Base-by-base conservation (phyloP, 768 basidiomycete genomes). In the Suillus americanus region DNA sequence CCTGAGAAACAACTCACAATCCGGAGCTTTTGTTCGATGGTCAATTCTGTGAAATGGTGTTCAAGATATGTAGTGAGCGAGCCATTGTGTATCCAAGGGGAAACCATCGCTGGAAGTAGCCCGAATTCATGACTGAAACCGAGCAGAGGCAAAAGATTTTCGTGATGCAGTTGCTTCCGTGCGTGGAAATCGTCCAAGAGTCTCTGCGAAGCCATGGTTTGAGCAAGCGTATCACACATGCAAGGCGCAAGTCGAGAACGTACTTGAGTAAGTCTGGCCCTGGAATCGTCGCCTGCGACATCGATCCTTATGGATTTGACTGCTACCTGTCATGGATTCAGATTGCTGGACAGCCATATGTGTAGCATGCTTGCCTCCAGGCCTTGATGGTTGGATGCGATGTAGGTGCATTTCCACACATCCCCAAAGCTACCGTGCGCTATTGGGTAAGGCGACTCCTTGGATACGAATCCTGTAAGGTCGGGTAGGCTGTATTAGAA, bases 71-170 rank as follows among this genome's bases (percentile, higher is more conserved):
- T 65, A 3, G 64, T 70, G 6, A 78, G 59, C 2, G 68, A 68
- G 28, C 77, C 78, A 9, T 72, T 72, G 59, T 74, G 74, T 12
- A 74, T 30, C 77, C 77, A 78, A 3, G 75, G 77, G 51, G 72
- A 75, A 43, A 79, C 74, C 74, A 78, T 71, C 5, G 77, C 74
- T 3, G 69, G 68, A 38, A 74, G 69, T 46, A 54, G 64, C 25
- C 78, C 75, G 54, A 79, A 78, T 41, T 71, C 75, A 5, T 66
- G 63, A 13, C 64, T 72, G 53, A 72, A 66, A 2, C 76, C 76
- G 63, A 68, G 72, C 2, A 78, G 66, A 35, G 72, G 75, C 13
- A 76, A 40, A 8, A 78, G 66, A 56, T 71, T 68, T 7, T 69
- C 65, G 41, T 78, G 78, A 14, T 68, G 62, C 43, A 79, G 62